phyloP scores from a whole-genome alignment of 345 rosid species.

The Salix brachista region DNA sequence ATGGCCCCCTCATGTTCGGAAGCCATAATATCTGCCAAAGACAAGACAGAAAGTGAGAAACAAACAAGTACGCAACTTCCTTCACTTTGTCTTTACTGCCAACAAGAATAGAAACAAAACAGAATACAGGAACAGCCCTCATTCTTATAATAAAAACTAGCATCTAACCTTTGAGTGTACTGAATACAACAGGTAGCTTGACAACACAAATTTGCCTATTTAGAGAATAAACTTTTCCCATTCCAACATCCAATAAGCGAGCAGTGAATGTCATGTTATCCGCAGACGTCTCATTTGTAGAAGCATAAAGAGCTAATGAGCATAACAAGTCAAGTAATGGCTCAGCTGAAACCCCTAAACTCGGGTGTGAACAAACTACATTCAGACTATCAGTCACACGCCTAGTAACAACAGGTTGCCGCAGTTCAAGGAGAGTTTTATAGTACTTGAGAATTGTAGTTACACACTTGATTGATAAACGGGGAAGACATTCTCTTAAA shows the following conservation, averaged over 20 bases:
- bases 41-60: conserved; percentile 4
- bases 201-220: conserved; percentile 60
- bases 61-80: neutral
- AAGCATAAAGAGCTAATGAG: conserved; percentile 45
- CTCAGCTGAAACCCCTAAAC: conserved; percentile 58
- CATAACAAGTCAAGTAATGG: conserved; percentile 60
- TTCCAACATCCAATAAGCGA: conserved; percentile 73
- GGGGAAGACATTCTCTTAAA: conserved; percentile 73
- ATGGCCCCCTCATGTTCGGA: conserved; percentile 96
- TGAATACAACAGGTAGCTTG: conserved; percentile 71
- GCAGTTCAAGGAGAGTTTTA: conserved; percentile 57
- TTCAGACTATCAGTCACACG: conserved; percentile 70
- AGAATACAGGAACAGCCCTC: neutral
- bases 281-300: conserved; percentile 57
- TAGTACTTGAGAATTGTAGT: conserved; percentile 55
- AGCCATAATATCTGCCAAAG: conserved; percentile 68
- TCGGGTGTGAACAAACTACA: conserved; percentile 50
- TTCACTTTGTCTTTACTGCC: neutral
- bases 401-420: conserved; percentile 57
- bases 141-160: neutral
- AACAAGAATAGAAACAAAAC: neutral
- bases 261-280: conserved; percentile 71
- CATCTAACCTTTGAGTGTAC: conserved; percentile 67
- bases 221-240: conserved; percentile 55
- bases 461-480: conserved; percentile 53